Evolutionary conservation across 441 rosid genomes (phyloP).

Genomic region (Daphne laureola): DNA sequence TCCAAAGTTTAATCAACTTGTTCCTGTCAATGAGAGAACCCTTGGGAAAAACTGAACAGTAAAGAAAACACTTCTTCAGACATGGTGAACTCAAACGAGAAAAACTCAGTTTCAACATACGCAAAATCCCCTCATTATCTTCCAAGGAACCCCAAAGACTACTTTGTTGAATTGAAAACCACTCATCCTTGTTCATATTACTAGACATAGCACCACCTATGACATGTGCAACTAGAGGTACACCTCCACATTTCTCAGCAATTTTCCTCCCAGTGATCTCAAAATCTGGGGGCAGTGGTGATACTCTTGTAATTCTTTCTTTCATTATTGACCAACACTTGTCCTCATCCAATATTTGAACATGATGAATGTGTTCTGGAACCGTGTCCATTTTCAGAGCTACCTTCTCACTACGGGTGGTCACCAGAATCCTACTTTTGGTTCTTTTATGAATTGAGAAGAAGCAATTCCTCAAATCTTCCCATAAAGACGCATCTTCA

Average conservation of each 20-base stretch:
- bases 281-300: background rate
- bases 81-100: constrained; percentile 8
- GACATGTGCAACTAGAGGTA: constrained; percentile 12
- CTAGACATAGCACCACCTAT: constrained; percentile 7
- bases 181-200: constrained; percentile 1
- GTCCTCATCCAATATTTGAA: background rate
- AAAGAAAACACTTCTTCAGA: constrained; percentile 10
- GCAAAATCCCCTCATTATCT: constrained; percentile 4
- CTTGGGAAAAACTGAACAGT: constrained; percentile 14
- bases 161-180: constrained; percentile 3
- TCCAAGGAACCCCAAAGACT: background rate
- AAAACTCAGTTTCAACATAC: constrained; percentile 7
- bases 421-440: constrained; percentile 11
- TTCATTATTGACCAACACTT: constrained; percentile 8
- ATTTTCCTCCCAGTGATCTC: constrained; percentile 1
- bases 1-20: constrained; percentile 10
- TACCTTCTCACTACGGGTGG: background rate
- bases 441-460: background rate
- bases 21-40: constrained; percentile 3
- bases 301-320: background rate
- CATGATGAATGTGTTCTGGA: background rate
- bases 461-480: background rate
- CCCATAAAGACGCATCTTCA: constrained; percentile 16
- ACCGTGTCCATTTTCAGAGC: constrained; percentile 7
- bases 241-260: constrained; percentile 6